Percentiles rank a stretch among this genome's conserved stretches.
These are phyloP conservation scores for Tremellales sp. DNA, from an alignment of 1,284 basidiomycete species.

Conservation along the genomic window DNA sequence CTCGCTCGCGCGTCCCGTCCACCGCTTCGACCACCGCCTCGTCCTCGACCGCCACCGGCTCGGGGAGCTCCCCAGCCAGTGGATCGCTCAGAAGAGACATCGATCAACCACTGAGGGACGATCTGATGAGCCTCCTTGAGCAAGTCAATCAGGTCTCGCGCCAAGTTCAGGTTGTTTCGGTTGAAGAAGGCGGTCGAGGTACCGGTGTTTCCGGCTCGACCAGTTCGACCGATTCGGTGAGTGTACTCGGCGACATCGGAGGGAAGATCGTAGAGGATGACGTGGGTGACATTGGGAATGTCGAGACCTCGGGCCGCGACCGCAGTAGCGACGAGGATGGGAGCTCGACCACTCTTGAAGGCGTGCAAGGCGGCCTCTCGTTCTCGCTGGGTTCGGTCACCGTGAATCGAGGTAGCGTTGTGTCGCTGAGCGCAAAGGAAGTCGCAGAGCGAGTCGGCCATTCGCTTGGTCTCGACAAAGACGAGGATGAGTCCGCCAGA, in stretches of 20 bases:
- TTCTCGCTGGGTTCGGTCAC: conserved; percentile 95
- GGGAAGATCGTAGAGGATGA: conserved; percentile 93
- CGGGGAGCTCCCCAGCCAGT: conserved; percentile 60
- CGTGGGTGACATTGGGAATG: conserved; percentile 98
- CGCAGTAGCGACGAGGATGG: conserved; percentile 95
- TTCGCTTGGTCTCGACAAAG: conserved; percentile 99
- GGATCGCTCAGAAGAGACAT: conserved; percentile 74
- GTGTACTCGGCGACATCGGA: conserved; percentile 99
- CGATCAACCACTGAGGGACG: conserved; percentile 86
- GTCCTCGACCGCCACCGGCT: conserved; percentile 59
- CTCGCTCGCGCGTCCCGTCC: conserved; percentile 32
- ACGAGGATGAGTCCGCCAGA: conserved; percentile 81
- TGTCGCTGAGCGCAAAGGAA: conserved; percentile 84
- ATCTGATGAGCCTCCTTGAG: conserved; percentile 91
- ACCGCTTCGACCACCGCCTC: conserved; percentile 48
- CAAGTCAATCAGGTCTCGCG: conserved; percentile 84
- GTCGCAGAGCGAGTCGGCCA: conserved; percentile 97
- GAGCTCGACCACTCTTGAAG: conserved; percentile 91
- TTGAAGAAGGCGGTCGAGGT: conserved; percentile 93
- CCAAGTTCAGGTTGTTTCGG: conserved; percentile 85
- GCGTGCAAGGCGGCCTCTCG: conserved; percentile 93
- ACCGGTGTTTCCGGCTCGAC: conserved; percentile 98
- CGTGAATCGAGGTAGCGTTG: conserved; percentile 94
- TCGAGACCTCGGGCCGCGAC: conserved; percentile 98
- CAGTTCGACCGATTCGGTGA: conserved; percentile 97